A percentile compares a stretch with the other conserved stretches of the same genome.
Evolutionary conservation across 495 filamentous ascomycete species (phyloP).

Genomic region (Pseudoneurospora amorphoporcata): DNA sequence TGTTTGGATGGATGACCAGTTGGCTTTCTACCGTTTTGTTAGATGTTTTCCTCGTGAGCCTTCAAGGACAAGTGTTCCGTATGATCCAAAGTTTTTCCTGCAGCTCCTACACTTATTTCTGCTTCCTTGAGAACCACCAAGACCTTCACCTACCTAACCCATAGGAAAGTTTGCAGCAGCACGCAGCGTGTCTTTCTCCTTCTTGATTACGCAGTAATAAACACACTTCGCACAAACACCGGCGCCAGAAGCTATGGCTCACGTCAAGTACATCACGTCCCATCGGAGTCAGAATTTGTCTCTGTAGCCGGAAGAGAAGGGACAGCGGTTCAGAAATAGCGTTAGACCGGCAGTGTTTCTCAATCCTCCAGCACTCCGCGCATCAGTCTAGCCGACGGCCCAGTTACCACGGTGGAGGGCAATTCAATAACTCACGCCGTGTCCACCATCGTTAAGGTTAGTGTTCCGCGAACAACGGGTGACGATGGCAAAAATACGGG

Average conservation of each 20-base stretch:
- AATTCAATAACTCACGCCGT: no score
- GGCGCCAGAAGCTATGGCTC: background rate
- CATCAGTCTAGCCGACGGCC: background rate
- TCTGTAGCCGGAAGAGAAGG: background rate
- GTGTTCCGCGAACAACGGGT: no score
- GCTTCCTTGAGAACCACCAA: background rate
- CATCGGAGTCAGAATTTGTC: background rate
- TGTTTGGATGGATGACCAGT: background rate
- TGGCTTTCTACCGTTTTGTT: background rate
- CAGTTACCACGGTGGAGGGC: background rate
- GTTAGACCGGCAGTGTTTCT: background rate
- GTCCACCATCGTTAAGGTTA: no score
- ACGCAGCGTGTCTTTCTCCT: background rate
- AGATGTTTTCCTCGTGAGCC: background rate
- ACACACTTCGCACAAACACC: background rate
- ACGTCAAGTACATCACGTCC: background rate
- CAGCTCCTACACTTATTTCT: background rate
- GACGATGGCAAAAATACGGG: no score
- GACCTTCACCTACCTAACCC: background rate
- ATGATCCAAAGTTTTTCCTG: background rate
- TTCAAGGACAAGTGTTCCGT: background rate
- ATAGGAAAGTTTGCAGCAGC: background rate
- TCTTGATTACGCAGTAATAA: background rate
- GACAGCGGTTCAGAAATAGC: background rate
- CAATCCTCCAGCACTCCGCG: background rate